Conservation (phyloP, 805 yeast genomes). For the Metschnikowia proteae region DNA sequence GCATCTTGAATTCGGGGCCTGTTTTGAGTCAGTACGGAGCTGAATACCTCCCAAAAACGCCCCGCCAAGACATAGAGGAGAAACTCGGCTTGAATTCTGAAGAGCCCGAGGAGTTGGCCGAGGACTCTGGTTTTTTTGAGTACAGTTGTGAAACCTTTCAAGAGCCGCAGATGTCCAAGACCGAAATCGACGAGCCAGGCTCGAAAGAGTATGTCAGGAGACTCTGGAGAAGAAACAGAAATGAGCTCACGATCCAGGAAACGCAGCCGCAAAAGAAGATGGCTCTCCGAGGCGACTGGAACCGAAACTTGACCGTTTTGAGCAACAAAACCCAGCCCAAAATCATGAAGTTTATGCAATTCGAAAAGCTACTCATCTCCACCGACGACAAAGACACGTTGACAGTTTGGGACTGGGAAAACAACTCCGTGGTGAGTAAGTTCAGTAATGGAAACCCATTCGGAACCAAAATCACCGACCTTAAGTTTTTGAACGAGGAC, state of each 20-base stretch:
- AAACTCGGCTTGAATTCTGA: conserved; percentile 29
- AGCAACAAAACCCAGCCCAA: conserved; percentile 80
- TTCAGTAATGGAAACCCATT: conserved; percentile 82
- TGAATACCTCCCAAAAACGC: conserved; percentile 54
- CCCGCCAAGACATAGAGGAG: conserved; percentile 45
- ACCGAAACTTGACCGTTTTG: conserved; percentile 51
- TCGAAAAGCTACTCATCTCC: conserved; percentile 76
- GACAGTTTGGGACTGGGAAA: conserved; percentile 85
- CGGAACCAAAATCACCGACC: conserved; percentile 85
- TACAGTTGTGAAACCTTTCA: conserved; percentile 89
- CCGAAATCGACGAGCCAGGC: conserved; percentile 88
- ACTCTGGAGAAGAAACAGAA: conserved; percentile 86
- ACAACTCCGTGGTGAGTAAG: conserved; percentile 51
- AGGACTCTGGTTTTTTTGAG: conserved; percentile 62
- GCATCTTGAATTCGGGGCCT: conserved; percentile 37
- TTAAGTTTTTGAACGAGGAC: conserved; percentile 86
- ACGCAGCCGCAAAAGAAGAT: conserved; percentile 87
- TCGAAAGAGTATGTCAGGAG: conserved; percentile 78
- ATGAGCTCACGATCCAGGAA: conserved; percentile 78
- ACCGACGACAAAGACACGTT: conserved; percentile 82
- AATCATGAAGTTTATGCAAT: conserved; percentile 77
- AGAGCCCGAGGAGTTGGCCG: conserved; percentile 37
- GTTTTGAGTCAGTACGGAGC: conserved; percentile 34
- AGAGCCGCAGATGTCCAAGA: conserved; percentile 88
- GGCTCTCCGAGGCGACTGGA: conserved; percentile 86